Evolutionary conservation across 768 basidiomycete species (phyloP).

Genomic region (Mycena chlorophos): DNA sequence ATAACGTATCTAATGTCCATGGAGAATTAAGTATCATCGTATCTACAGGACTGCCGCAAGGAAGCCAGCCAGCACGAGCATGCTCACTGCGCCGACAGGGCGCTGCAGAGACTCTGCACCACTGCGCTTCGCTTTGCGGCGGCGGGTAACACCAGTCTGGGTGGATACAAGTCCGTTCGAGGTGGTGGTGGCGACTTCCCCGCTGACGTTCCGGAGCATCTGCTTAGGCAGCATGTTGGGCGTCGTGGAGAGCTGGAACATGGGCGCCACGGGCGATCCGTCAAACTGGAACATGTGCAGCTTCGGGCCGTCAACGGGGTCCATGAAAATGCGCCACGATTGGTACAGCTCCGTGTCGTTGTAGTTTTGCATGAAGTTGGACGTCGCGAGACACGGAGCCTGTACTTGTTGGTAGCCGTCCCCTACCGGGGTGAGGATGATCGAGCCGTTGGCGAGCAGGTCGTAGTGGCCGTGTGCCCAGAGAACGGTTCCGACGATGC

Average conservation of each 20-base stretch:
- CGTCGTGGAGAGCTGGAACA: conserved; percentile 62
- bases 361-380: conserved; percentile 86
- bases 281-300: conserved; percentile 80
- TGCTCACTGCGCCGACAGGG: conserved; percentile 10
- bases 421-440: conserved; percentile 67
- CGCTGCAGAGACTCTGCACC: conserved; percentile 12
- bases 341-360: conserved; percentile 68
- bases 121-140: conserved; percentile 16
- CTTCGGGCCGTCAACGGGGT: conserved; percentile 59
- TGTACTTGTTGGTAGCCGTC: conserved; percentile 96
- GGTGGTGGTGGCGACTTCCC: conserved; percentile 23
- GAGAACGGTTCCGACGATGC: conserved; percentile 84
- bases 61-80: conserved; percentile 12
- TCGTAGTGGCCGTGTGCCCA: conserved; percentile 87
- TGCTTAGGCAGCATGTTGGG: conserved; percentile 88
- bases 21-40: neutral
- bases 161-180: conserved; percentile 27
- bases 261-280: conserved; percentile 72
- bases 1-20: neutral
- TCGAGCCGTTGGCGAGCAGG: conserved; percentile 74
- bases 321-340: conserved; percentile 73
- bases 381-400: conserved; percentile 85
- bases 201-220: conserved; percentile 55
- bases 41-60: conserved; percentile 15
- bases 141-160: conserved; percentile 10